Percentiles rank a stretch among this genome's conserved stretches.
These are phyloP conservation scores for Monosporascus ibericus DNA, from an alignment of 2,329 filamentous ascomycete genomes.

Conservation along the genomic window DNA sequence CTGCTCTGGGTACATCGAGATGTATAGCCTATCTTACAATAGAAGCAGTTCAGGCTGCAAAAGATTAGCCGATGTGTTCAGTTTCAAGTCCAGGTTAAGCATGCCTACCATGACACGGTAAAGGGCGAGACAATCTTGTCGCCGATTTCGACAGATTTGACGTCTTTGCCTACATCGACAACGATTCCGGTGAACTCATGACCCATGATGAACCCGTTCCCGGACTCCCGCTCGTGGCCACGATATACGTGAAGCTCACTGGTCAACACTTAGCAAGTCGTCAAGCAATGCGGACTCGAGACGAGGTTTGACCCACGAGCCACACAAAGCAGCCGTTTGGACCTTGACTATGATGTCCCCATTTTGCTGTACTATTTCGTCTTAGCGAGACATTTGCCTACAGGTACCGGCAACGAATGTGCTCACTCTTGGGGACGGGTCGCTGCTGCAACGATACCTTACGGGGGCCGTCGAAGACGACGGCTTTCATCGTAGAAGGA, in stretches of 20 bases:
- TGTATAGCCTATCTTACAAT: conserved; percentile 70
- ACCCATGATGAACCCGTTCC: conserved; percentile 62
- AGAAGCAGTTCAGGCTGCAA: conserved; percentile 68
- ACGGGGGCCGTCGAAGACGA: conserved; percentile 76
- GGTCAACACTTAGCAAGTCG: conserved; percentile 3
- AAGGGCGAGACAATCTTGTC: conserved; percentile 81
- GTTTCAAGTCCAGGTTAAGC: not conserved
- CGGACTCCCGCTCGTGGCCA: conserved; percentile 63
- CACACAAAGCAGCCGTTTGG: conserved; percentile 76
- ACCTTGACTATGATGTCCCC: conserved; percentile 81
- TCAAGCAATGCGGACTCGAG: conserved; percentile 1
- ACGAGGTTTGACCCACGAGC: conserved; percentile 55
- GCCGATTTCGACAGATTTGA: conserved; percentile 64
- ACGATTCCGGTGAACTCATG: conserved; percentile 84
- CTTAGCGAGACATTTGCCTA: conserved; percentile 7
- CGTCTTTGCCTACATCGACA: conserved; percentile 58
- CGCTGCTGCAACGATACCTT: conserved; percentile 73
- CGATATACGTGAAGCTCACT: conserved; percentile 85
- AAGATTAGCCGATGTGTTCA: conserved; percentile 1
- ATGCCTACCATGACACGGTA: conserved; percentile 65
- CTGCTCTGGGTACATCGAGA: conserved; percentile 67
- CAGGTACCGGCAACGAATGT: not conserved
- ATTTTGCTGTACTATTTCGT: conserved; percentile 53
- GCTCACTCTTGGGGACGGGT: conserved; percentile 61
- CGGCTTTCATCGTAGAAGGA: conserved; percentile 69